Evolutionary conservation across 2,329 filamentous ascomycete genomes (phyloP).

Genomic region (Macrophomina phaseolina): DNA sequence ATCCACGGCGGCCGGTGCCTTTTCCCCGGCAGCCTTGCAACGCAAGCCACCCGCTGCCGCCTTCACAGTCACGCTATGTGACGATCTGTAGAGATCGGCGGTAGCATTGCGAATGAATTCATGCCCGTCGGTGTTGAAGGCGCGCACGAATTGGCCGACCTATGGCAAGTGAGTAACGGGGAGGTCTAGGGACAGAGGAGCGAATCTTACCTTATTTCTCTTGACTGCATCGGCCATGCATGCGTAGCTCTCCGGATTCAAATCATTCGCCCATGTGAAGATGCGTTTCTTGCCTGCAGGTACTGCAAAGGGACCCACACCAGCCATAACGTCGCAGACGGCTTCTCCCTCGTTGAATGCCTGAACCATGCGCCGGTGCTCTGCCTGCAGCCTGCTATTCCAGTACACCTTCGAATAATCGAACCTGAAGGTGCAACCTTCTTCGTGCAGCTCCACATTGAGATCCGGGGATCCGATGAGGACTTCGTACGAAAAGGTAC

Average conservation of each 20-base stretch:
- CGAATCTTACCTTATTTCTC: conserved; percentile 68
- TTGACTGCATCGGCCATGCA: conserved; percentile 72
- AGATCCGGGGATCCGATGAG: conserved; percentile 81
- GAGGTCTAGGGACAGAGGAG: not conserved
- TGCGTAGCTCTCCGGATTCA: conserved; percentile 86
- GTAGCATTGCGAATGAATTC: conserved; percentile 77
- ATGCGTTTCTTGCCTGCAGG: conserved; percentile 88
- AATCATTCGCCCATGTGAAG: conserved; percentile 96
- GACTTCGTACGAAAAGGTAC: conserved; percentile 92
- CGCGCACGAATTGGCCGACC: conserved; percentile 70
- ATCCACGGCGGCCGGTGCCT: conserved; percentile 43
- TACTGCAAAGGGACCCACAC: conserved; percentile 92
- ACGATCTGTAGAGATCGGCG: conserved; percentile 52
- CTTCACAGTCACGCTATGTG: conserved; percentile 20
- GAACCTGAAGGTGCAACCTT: conserved; percentile 85
- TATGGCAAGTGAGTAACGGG: not conserved
- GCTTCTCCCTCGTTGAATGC: conserved; percentile 83
- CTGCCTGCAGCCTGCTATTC: conserved; percentile 89
- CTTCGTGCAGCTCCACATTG: conserved; percentile 81
- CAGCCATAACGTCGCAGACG: conserved; percentile 96
- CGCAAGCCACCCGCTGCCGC: conserved; percentile 21
- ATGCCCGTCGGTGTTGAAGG: conserved; percentile 83
- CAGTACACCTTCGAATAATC: conserved; percentile 98
- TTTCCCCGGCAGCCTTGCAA: conserved; percentile 8
- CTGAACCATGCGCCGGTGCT: conserved; percentile 78